Conservation (phyloP, 805 yeast species). For the Saccharomycopsis sp. region DNA sequence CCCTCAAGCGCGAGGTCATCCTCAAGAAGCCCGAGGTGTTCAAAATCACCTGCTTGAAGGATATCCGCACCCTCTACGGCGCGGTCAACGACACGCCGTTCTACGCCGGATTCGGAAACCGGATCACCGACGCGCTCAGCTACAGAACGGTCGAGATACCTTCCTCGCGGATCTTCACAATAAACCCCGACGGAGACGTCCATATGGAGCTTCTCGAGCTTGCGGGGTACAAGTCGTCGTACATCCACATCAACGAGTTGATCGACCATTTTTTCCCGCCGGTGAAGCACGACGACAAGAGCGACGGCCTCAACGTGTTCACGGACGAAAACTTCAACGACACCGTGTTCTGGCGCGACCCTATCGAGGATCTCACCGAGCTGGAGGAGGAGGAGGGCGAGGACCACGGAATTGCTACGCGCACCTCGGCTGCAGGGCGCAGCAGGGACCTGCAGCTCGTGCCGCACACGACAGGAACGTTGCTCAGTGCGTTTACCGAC, state of each 20-base stretch:
- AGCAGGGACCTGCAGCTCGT: conserved; percentile 18
- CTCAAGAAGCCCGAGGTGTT: conserved; percentile 96
- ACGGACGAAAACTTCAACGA: conserved; percentile 69
- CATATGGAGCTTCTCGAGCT: conserved; percentile 93
- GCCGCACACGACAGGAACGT: neutral
- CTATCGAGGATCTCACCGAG: conserved; percentile 58
- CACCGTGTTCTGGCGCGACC: conserved; percentile 88
- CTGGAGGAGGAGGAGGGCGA: conserved; percentile 33
- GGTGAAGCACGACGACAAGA: conserved; percentile 33
- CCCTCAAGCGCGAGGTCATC: conserved; percentile 84
- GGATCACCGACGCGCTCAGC: conserved; percentile 93
- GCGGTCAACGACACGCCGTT: conserved; percentile 56
- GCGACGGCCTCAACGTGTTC: conserved; percentile 26
- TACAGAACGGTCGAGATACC: conserved; percentile 93
- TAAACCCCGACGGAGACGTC: conserved; percentile 94
- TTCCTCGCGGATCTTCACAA: conserved; percentile 88
- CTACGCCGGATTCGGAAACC: conserved; percentile 95
- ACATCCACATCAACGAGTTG: conserved; percentile 82
- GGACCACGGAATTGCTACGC: conserved; percentile 4
- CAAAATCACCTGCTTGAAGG: conserved; percentile 93
- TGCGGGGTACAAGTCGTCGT: conserved; percentile 86
- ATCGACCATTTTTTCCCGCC: conserved; percentile 99
- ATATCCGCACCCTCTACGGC: conserved; percentile 66
- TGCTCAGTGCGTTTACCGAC: neutral
- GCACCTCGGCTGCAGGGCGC: neutral